Evolutionary conservation across 495 filamentous ascomycete genomes (phyloP).

Genomic region (Cudoniella acicularis): DNA sequence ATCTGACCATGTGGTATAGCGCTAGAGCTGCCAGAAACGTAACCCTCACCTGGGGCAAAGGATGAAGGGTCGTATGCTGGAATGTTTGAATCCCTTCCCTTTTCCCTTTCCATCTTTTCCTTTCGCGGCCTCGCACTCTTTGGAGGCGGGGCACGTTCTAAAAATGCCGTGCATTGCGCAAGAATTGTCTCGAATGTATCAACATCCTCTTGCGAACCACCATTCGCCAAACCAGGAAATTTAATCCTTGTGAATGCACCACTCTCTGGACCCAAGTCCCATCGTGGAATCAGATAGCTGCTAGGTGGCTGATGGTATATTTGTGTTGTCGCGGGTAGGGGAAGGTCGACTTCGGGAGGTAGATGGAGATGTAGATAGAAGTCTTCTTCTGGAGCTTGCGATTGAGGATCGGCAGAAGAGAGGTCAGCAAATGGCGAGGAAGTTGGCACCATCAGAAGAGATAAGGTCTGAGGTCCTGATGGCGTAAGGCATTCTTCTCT

Average conservation of each 20-base stretch:
- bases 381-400: constrained; percentile 71
- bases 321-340: constrained; percentile 86
- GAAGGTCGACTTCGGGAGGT: constrained; percentile 88
- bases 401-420: constrained; percentile 48
- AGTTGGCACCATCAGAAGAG: constrained; percentile 90
- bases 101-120: constrained; percentile 32
- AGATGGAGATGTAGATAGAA: constrained; percentile 94
- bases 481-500: constrained; percentile 77
- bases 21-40: constrained; percentile 53
- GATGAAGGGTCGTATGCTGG: constrained; percentile 75
- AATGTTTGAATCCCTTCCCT: constrained; percentile 40
- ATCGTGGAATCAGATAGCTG: constrained; percentile 88
- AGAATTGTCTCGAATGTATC: constrained; percentile 97
- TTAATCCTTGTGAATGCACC: constrained; percentile 89
- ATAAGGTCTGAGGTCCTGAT: constrained; percentile 83
- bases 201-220: constrained; percentile 81
- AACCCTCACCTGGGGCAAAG: constrained; percentile 76
- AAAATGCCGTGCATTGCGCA: constrained; percentile 90
- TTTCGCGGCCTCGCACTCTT: constrained; percentile 27
- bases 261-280: constrained; percentile 82
- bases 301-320: constrained; percentile 89
- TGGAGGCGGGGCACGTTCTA: constrained; percentile 68
- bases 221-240: constrained; percentile 69
- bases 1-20: constrained; percentile 62
- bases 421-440: constrained; percentile 65